Conservation (phyloP, 1,284 basidiomycete genomes). For the Ceratobasidium sp. region DNA sequence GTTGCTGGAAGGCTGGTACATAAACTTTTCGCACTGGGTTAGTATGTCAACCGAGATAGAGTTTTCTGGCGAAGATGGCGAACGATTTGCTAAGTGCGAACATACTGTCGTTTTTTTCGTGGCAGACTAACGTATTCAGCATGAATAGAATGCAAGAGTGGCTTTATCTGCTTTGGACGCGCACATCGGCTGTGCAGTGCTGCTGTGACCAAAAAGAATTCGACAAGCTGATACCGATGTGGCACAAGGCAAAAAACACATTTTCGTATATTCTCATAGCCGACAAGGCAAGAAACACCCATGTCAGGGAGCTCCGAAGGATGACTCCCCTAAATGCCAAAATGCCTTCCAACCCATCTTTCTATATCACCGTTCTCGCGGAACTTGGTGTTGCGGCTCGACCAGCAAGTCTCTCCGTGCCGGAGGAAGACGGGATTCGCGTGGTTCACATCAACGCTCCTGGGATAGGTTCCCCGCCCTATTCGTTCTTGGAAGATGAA, state of each 20-base stretch:
- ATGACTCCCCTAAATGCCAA: not conserved
- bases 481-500: not conserved
- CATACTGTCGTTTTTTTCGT: no score
- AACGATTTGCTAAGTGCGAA: no score
- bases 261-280: conserved; percentile 2
- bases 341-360: not conserved
- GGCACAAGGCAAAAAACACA: not conserved
- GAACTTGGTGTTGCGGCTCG: not conserved
- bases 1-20: not conserved
- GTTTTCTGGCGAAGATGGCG: no score
- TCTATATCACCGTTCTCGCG: not conserved
- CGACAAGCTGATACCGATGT: conserved; percentile 21
- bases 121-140: not conserved
- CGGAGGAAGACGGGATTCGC: not conserved
- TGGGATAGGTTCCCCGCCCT: not conserved
- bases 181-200: conserved; percentile 14
- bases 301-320: not conserved
- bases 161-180: not conserved
- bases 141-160: not conserved
- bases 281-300: not conserved
- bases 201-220: not conserved
- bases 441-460: not conserved
- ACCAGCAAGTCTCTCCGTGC: not conserved
- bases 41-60: not conserved
- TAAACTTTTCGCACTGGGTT: conserved; percentile 26